Conservation (phyloP, 176 grass and related monocot genomes). For the Poa annua region DNA sequence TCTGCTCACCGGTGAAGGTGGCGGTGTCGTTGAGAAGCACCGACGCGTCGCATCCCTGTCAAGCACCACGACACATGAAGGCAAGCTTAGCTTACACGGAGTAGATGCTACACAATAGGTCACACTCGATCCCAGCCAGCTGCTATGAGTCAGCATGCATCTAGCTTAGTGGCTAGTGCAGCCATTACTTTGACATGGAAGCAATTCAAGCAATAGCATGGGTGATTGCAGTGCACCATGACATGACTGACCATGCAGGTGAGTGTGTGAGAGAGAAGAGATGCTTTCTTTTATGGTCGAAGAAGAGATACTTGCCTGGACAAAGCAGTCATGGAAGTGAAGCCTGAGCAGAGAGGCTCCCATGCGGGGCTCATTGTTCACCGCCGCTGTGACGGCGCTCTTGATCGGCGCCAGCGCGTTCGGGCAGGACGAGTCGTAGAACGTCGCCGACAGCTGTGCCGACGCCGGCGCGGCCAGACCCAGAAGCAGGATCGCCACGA, state of each 20-base stretch:
- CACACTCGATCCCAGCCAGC: too few species aligned
- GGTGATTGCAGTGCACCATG: background rate
- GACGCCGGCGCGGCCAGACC: conserved; percentile 41
- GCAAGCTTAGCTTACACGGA: background rate
- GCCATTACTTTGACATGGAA: background rate
- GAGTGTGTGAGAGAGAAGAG: background rate
- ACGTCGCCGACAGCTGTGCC: conserved; percentile 73
- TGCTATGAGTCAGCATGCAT: too few species aligned
- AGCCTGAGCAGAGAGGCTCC: conserved; percentile 77
- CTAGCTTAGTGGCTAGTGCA: too few species aligned
- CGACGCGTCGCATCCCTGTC: conserved; percentile 71
- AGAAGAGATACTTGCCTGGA: conserved; percentile 56
- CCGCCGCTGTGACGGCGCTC: conserved; percentile 58
- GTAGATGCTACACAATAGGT: too few species aligned
- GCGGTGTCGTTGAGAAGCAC: conserved; percentile 60
- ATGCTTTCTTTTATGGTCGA: background rate
- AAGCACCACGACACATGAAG: background rate
- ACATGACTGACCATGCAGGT: too few species aligned
- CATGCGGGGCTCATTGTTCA: conserved; percentile 55
- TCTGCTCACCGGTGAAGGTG: conserved; percentile 66
- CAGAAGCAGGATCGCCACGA: conserved; percentile 32
- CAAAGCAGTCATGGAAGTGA: conserved; percentile 92
- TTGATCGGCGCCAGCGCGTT: conserved; percentile 55
- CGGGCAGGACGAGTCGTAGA: conserved; percentile 77
- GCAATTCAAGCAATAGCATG: too few species aligned